Evolutionary conservation across 2,329 filamentous ascomycete species (phyloP).

Genomic region (Pseudogymnoascus destructans): DNA sequence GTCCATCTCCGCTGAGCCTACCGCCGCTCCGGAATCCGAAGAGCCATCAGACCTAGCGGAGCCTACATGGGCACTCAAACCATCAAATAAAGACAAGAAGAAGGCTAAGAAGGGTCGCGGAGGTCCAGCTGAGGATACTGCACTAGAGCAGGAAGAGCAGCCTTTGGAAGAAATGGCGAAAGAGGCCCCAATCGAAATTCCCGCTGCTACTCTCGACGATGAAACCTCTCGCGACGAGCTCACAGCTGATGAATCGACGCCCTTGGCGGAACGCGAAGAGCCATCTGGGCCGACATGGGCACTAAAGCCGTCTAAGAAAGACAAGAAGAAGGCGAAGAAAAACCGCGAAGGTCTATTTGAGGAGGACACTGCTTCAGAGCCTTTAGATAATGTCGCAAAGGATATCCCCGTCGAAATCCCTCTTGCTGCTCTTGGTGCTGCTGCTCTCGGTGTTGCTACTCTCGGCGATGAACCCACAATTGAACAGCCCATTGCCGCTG

Average conservation of each 20-base stretch:
- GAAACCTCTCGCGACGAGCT: background rate
- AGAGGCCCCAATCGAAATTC: background rate
- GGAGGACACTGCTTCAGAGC: background rate
- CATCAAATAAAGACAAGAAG: conserved; percentile 10
- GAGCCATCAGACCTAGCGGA: conserved; percentile 19
- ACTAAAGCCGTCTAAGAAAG: conserved; percentile 11
- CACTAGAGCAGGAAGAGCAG: background rate
- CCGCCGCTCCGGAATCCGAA: conserved; percentile 10
- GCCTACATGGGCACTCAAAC: background rate
- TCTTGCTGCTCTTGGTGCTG: background rate
- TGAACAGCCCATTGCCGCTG: background rate
- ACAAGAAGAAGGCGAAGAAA: conserved; percentile 28
- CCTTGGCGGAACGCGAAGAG: background rate
- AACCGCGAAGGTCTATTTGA: background rate
- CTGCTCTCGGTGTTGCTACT: too few relatives aligned
- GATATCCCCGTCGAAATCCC: background rate
- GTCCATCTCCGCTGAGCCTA: background rate
- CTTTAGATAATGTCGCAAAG: background rate
- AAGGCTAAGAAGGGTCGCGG: conserved; percentile 5
- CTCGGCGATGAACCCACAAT: background rate
- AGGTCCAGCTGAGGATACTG: background rate
- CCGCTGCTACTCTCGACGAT: background rate
- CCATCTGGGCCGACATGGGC: background rate
- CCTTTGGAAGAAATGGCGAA: background rate
- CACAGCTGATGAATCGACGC: background rate